A percentile compares a stretch with the other conserved stretches of the same genome.
phyloP scores from a whole-genome alignment of 208 protist species.

The Tritrichomonas musculus region DNA sequence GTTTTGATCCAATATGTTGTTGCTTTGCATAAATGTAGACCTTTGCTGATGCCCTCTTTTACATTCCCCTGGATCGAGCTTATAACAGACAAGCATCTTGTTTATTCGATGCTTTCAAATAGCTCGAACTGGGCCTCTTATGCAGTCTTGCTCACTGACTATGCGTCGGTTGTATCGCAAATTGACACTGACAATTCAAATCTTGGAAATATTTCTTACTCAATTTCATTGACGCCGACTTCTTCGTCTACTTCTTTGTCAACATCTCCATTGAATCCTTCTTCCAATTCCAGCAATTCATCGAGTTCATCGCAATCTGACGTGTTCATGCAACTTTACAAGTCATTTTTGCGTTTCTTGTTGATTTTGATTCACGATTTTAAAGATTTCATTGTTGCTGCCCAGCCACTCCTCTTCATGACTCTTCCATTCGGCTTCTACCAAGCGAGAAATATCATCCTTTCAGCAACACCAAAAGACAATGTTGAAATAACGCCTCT shows the following conservation, averaged over 20 bases:
- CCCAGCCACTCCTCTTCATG: too few species aligned
- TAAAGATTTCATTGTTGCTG: neutral
- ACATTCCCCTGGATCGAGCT: neutral
- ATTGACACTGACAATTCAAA: neutral
- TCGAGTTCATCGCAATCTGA: too few species aligned
- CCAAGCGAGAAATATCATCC: too few species aligned
- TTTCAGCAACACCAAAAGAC: too few species aligned
- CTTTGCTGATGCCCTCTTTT: neutral
- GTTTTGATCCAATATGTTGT: neutral
- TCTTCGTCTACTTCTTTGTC: too few species aligned
- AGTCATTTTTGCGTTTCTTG: neutral
- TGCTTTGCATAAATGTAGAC: neutral
- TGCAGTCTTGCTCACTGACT: neutral
- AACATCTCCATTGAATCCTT: too few species aligned
- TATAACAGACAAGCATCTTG: neutral
- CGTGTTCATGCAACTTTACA: neutral
- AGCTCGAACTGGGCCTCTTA: neutral
- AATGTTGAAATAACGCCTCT: too few species aligned
- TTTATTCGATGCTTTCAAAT: neutral
- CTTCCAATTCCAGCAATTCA: too few species aligned
- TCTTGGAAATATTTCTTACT: too few species aligned
- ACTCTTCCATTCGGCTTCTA: too few species aligned
- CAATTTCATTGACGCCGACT: too few species aligned
- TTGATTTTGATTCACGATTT: constrained; percentile 15
- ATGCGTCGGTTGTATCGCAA: too few species aligned